Base-by-base conservation (phyloP, 2,329 filamentous ascomycete genomes). In the Periconia macrospinosa region DNA sequence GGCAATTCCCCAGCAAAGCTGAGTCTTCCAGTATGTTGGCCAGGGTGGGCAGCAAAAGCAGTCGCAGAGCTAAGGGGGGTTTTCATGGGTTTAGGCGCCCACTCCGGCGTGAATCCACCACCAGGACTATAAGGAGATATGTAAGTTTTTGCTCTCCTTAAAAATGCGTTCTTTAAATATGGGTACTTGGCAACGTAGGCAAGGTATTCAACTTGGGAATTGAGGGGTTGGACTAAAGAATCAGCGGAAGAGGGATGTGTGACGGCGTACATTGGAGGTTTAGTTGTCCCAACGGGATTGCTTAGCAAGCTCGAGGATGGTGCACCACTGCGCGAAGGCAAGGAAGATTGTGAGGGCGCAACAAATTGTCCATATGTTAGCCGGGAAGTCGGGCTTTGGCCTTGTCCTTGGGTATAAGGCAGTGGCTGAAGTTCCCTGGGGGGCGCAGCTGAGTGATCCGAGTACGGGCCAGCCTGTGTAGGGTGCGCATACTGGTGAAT, bases 111-210 rank as follows among this genome's bases (percentile, higher is more conserved):
- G 53, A 77, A 77, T 41, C 74, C 75, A 53, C 73, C 74, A 55
- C 72, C 71, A 48, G 70, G 69, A 59, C 74, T 70, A 62, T 79
- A 79, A 53, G 78, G 78, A 57, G 76, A 79, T 50, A 76, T 72
- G 67, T 80, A 79, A 65, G 72, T 73, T 64, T 76, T 75, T 58
- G 74, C 72, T 65, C 75, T 69, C 54, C 76, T 69, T 47, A 76
- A 72, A 62, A 75, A 78, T 50, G 74, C 73, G 56, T 78, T 78
- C 52, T 70, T 71, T 33, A 79, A 68, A 59, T 79, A 79, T 11
- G 77, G 77, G 55, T 78, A 79, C 52, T 75, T 72, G 60, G 72
- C 70, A 41, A 79, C 61, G 56, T 78, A 74, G 61, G 69, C 63
- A 58, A 79, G 58, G 56, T 78, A 79, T 51, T 75, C 68, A 61